A percentile compares a stretch with the other conserved stretches of the same genome.
phyloP scores from a whole-genome alignment of 305 asterid species.

The Lippia alba region DNA sequence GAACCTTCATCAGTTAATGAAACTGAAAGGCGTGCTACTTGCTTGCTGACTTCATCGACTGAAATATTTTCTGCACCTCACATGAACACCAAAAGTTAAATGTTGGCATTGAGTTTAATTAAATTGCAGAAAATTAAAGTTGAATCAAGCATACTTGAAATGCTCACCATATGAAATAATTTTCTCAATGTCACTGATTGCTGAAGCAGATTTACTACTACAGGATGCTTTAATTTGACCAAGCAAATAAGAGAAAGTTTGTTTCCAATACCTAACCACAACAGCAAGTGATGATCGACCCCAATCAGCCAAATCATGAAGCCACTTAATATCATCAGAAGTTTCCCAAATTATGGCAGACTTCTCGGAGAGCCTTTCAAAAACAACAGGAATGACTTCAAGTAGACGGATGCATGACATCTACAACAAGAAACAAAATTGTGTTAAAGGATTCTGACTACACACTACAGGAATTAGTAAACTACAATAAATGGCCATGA shows the following conservation, averaged over 20 bases:
- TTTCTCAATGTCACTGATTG: constrained; percentile 62
- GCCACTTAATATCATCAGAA: constrained; percentile 60
- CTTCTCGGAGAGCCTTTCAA: constrained; percentile 57
- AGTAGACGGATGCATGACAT: constrained; percentile 91
- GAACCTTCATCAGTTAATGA: constrained; percentile 56
- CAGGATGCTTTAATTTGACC: constrained; percentile 66
- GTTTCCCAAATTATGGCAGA: constrained; percentile 45
- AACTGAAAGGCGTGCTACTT: constrained; percentile 71
- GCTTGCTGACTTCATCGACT: constrained; percentile 67
- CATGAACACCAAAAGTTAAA: constrained; percentile 30
- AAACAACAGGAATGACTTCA: constrained; percentile 78
- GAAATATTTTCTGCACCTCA: constrained; percentile 67
- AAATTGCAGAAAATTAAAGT: constrained; percentile 27
- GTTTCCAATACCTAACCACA: constrained; percentile 93
- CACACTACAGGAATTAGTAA: constrained; percentile 33
- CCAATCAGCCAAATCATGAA: constrained; percentile 89
- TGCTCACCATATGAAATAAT: constrained; percentile 74
- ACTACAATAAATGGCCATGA: constrained; percentile 31
- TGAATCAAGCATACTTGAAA: constrained; percentile 30
- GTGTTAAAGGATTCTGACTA: constrained; percentile 28
- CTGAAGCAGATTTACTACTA: constrained; percentile 60
- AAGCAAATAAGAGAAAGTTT: constrained; percentile 68
- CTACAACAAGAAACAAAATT: constrained; percentile 55
- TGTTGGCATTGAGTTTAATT: constrained; percentile 18
- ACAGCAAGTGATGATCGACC: constrained; percentile 88